A percentile compares a stretch with the other conserved stretches of the same genome.
Evolutionary conservation across 345 rosid species (phyloP).

Genomic region (Firmiana major): DNA sequence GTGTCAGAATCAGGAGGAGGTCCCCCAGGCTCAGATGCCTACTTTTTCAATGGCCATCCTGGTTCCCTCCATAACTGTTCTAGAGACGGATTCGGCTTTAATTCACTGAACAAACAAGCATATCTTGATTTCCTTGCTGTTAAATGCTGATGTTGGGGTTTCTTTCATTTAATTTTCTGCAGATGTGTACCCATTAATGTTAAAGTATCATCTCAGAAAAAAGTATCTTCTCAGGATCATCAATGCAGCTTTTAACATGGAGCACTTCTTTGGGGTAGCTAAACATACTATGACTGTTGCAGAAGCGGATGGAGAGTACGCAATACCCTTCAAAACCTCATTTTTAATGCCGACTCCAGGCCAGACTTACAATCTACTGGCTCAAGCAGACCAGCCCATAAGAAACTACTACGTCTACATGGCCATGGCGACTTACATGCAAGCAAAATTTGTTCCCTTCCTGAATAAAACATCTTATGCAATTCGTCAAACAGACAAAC

Average conservation of each 20-base stretch:
- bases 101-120: not conserved
- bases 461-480: conserved; percentile 5
- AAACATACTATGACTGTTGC: conserved; percentile 8
- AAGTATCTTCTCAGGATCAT: conserved; percentile 14
- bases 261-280: conserved; percentile 8
- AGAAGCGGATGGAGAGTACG: conserved; percentile 1
- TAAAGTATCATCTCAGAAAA: too few species aligned
- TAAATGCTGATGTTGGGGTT: not conserved
- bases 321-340: conserved; percentile 10
- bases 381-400: conserved; percentile 7
- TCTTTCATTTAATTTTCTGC: not conserved
- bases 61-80: conserved; percentile 6
- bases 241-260: conserved; percentile 11
- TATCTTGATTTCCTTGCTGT: not conserved
- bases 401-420: conserved; percentile 1
- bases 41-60: not conserved
- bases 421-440: conserved; percentile 10
- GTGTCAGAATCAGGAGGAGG: conserved; percentile 12
- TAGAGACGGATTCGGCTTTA: not conserved
- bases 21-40: conserved; percentile 17
- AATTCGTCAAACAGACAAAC: not conserved
- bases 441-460: not conserved
- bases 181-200: conserved; percentile 5
- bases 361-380: conserved; percentile 13
- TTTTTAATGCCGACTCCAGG: conserved; percentile 10